phyloP scores from a whole-genome alignment of 768 basidiomycete species.

The Lactifluus rugatus region DNA sequence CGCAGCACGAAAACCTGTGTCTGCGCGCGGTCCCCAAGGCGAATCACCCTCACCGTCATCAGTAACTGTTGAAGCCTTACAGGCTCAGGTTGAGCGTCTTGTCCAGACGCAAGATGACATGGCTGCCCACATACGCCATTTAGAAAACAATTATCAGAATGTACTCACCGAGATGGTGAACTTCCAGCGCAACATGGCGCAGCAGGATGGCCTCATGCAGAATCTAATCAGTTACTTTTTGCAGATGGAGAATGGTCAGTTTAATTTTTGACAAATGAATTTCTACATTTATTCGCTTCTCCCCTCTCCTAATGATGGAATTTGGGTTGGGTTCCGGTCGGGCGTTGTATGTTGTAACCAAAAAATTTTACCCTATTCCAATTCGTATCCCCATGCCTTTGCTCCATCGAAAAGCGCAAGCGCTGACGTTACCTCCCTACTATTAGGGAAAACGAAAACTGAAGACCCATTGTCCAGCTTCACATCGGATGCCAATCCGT shows the following conservation, averaged over 20 bases:
- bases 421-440: slow-evolving; percentile 16
- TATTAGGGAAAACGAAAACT: slow-evolving; percentile 28
- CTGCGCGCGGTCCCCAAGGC: slow-evolving; percentile 18
- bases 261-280: slow-evolving; percentile 21
- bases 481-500: slow-evolving; percentile 34
- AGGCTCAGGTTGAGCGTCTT: slow-evolving; percentile 42
- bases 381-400: slow-evolving; percentile 27
- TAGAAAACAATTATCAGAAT: slow-evolving; percentile 57
- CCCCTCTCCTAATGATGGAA: slow-evolving; percentile 5
- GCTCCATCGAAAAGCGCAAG: slow-evolving; percentile 21
- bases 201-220: slow-evolving; percentile 80
- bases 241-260: slow-evolving; percentile 52
- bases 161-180: slow-evolving; percentile 63
- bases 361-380: slow-evolving; percentile 23
- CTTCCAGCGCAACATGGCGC: slow-evolving; percentile 65
- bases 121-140: slow-evolving; percentile 41
- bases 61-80: slow-evolving; percentile 30
- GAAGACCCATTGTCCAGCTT: slow-evolving; percentile 22
- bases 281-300: not conserved
- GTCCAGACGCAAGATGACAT: slow-evolving; percentile 41
- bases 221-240: slow-evolving; percentile 74
- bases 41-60: slow-evolving; percentile 24
- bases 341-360: slow-evolving; percentile 10
- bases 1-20: slow-evolving; percentile 27
- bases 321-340: not conserved